phyloP scores from a whole-genome alignment of 805 yeast genomes.

The Torulaspora indica region DNA sequence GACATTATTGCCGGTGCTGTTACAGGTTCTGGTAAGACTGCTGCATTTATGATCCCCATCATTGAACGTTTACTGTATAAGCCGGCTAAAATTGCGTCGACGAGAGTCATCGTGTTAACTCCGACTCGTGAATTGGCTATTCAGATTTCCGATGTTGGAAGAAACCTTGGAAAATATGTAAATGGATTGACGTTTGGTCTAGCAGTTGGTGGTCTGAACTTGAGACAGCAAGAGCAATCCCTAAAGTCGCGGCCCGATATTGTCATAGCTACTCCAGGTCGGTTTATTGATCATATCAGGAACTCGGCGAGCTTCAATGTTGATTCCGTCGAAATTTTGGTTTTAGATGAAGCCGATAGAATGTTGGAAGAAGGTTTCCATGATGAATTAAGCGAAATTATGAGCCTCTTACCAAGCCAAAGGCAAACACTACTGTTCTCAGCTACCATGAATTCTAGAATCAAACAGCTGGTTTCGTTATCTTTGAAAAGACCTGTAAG shows the following conservation, averaged over 20 bases:
- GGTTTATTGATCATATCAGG: constrained; percentile 93
- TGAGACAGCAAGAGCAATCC: constrained; percentile 93
- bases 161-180: constrained; percentile 72
- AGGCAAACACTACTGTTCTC: constrained; percentile 93
- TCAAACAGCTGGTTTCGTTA: constrained; percentile 80
- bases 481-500: constrained; percentile 88
- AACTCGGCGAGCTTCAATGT: constrained; percentile 91
- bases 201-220: constrained; percentile 96
- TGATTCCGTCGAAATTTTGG: constrained; percentile 86
- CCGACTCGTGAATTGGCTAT: constrained; percentile 98
- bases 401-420: constrained; percentile 79
- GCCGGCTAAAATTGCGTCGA: constrained; percentile 78
- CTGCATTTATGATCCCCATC: constrained; percentile 95
- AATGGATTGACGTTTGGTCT: constrained; percentile 78
- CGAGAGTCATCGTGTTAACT: constrained; percentile 84
- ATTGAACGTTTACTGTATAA: constrained; percentile 87
- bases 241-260: constrained; percentile 89
- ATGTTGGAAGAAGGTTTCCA: constrained; percentile 99
- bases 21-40: constrained; percentile 99
- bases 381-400: constrained; percentile 85
- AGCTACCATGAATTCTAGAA: constrained; percentile 95
- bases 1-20: constrained; percentile 99
- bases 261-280: constrained; percentile 97
- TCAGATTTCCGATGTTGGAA: constrained; percentile 92
- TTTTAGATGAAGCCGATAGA: constrained; percentile 97